Base-by-base conservation (phyloP, 2,329 filamentous ascomycete species). In the Macrophomina pseudophaseolina region DNA sequence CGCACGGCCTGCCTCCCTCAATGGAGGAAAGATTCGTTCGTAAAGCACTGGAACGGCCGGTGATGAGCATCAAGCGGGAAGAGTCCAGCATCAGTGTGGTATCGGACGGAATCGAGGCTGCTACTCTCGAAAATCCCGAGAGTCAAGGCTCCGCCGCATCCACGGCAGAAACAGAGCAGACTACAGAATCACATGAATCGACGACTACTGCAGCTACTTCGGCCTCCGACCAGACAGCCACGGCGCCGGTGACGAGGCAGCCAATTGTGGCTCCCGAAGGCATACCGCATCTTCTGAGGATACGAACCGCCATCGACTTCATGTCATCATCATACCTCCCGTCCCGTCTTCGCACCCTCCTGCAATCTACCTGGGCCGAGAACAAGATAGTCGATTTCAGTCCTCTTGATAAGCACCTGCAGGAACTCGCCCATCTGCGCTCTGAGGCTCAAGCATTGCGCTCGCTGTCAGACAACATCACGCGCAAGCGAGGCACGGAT, bases 21-120 rank as follows among this genome's bases (percentile, higher is more conserved):
- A 86, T 99, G 84, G 94, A 97, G 75, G 91, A 95, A 54, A 90
- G 87, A 49, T 96, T 97, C 71, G 88, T 99, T 8, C 86, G 84
- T 62, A 90, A 90, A 73, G 86, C 86, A 2, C 82, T 99, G 5
- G 91, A 95, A 71, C 86, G 89, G 4, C 94, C 95, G 0, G 82
- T 97, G 51, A 81, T 92, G 71, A 87, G 87, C 38, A 83, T 93
- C 48, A 89, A 85, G 72, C 84, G 87, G 53, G 85, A 88, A 66
- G 82, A 87, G 46, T 83, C 76, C 74, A 77, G 66, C 18, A 65
- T 78, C 11, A 77, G 72, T 67, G 70, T 74, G 65, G 53, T 58
- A n/a, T 71, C 70, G 5, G 66, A 49, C 16, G 64, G 59, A n/a
- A 72, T 72, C 14, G 65, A 72, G 8, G 70, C 73, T 32, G 70